Conservation (phyloP, 345 rosid genomes). For the Isatis tinctoria region DNA sequence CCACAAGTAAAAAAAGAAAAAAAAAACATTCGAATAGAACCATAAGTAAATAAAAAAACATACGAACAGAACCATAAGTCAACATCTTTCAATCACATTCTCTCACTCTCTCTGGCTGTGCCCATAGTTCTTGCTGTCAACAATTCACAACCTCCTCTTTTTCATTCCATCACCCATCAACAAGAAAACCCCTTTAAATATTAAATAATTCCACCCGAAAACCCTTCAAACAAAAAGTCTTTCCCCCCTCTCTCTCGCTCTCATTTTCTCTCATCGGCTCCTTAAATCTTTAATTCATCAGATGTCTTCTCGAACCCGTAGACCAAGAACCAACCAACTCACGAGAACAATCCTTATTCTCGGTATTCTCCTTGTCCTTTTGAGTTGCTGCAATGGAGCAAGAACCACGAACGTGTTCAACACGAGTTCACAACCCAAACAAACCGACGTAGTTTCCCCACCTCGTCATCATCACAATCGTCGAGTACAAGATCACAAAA, state of each 20-base stretch:
- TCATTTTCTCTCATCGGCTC: not conserved
- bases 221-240: not conserved
- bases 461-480: not conserved
- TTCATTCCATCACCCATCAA: conserved; percentile 22
- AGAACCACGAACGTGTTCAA: conserved; percentile 25
- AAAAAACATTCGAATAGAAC: not conserved
- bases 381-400: conserved; percentile 26
- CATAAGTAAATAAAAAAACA: not conserved
- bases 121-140: conserved; percentile 36
- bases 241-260: not conserved
- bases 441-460: conserved; percentile 22
- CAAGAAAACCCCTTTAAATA: not conserved
- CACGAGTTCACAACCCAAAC: conserved; percentile 20
- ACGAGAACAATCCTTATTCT: not conserved
- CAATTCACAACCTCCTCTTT: conserved; percentile 27
- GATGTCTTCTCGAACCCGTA: conserved; percentile 19
- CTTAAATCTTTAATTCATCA: not conserved
- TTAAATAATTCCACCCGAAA: conserved; percentile 4
- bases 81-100: conserved; percentile 30
- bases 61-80: conserved; percentile 22
- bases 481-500: conserved; percentile 18
- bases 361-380: not conserved
- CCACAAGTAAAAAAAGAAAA: not conserved
- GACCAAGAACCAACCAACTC: conserved; percentile 14
- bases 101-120: conserved; percentile 17